Conservation (phyloP, 208 protist species). For the Sergeia podlipaevii region DNA sequence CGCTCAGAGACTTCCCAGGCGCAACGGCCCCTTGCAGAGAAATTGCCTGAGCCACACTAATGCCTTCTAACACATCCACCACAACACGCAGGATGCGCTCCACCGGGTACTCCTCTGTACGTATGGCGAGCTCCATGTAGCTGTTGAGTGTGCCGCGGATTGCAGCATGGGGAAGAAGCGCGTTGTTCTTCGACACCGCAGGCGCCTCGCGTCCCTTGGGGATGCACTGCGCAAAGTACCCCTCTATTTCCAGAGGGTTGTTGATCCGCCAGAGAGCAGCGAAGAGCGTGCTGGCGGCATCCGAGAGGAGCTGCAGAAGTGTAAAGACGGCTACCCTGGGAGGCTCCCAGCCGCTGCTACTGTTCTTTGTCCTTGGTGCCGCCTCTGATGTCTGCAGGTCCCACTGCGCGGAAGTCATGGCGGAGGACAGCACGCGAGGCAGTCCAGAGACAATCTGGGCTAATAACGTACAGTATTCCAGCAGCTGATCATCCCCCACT, state of each 20-base stretch:
- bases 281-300: conserved; percentile 50
- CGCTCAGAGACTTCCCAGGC: too few relatives aligned
- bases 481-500: conserved; percentile 51
- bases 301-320: conserved; percentile 47
- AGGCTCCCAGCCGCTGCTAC: conserved; percentile 16
- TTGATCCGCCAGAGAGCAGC: conserved; percentile 73
- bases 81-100: conserved; percentile 28
- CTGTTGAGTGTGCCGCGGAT: conserved; percentile 79
- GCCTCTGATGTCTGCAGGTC: neutral
- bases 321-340: conserved; percentile 28
- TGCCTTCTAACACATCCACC: conserved; percentile 49
- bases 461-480: conserved; percentile 62
- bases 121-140: conserved; percentile 58
- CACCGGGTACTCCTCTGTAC: conserved; percentile 19
- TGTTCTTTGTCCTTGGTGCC: neutral
- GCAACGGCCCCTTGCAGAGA: conserved; percentile 14
- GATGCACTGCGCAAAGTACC: conserved; percentile 24
- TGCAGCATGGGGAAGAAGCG: conserved; percentile 68
- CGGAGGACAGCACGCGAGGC: conserved; percentile 45
- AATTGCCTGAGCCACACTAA: conserved; percentile 38
- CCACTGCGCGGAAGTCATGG: neutral
- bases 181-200: conserved; percentile 21
- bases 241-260: conserved; percentile 55
- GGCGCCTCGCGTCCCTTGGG: conserved; percentile 30
- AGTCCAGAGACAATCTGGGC: conserved; percentile 64